A percentile compares a stretch with the other conserved stretches of the same genome.
These are phyloP conservation scores for Globisporangium carolinianum DNA, from an alignment of 352 stramenopile species.

Conservation along the genomic window DNA sequence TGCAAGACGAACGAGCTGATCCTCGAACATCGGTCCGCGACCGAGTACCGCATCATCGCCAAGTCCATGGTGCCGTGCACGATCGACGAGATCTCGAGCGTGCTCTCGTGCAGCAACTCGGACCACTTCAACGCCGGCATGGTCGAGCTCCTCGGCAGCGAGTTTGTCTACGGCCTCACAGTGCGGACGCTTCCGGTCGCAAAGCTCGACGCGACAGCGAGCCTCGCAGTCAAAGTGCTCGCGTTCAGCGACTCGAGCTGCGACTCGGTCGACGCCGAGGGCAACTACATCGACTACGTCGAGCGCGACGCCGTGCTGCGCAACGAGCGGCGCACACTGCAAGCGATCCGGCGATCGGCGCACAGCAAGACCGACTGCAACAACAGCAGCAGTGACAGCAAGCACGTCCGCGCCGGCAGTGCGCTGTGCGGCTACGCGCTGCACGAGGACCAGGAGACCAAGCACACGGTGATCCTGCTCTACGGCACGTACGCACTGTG, in stretches of 20 bases:
- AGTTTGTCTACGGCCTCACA: conserved; percentile 19
- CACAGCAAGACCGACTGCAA: not conserved
- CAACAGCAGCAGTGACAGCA: not conserved
- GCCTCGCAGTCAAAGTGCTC: conserved; percentile 15
- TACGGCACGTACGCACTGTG: conserved; percentile 10
- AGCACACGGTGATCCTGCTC: conserved; percentile 15
- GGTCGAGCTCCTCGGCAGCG: conserved; percentile 19
- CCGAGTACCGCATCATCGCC: conserved; percentile 16
- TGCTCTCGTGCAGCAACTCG: conserved; percentile 16
- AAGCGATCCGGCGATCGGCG: conserved; percentile 6
- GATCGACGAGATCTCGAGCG: conserved; percentile 15
- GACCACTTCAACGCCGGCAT: conserved; percentile 24
- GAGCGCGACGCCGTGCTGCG: conserved; percentile 6
- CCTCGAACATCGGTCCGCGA: conserved; percentile 10
- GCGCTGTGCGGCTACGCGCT: conserved; percentile 17
- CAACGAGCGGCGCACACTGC: conserved; percentile 11
- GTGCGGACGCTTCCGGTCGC: conserved; percentile 11
- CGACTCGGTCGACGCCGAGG: conserved; percentile 6
- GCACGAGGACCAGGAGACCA: conserved; percentile 14
- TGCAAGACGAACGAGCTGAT: conserved; percentile 6
- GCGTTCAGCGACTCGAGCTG: conserved; percentile 12
- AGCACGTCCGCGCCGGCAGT: conserved; percentile 2
- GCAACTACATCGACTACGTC: conserved; percentile 18
- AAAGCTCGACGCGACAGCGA: not conserved
- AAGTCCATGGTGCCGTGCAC: conserved; percentile 17